A percentile compares a stretch with the other conserved stretches of the same genome.
These are phyloP conservation scores for Trametopsis cervina DNA, from an alignment of 768 basidiomycete species.

Conservation along the genomic window DNA sequence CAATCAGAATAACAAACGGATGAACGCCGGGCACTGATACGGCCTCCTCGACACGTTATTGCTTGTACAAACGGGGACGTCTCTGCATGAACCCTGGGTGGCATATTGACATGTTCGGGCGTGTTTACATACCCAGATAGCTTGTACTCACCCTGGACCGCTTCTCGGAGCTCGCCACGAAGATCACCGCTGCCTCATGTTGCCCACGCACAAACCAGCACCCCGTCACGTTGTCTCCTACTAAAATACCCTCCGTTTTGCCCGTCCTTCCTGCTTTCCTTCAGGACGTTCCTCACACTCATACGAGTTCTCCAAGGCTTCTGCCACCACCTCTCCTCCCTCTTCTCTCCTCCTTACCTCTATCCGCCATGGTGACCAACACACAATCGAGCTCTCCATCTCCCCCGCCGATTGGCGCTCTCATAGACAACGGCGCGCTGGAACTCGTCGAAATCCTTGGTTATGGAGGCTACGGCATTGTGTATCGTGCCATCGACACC, in stretches of 20 bases:
- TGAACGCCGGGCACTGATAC: conserved; percentile 10
- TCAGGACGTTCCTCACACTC: conserved; percentile 23
- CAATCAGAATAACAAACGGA: neutral
- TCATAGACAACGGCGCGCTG: conserved; percentile 77
- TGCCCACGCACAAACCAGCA: conserved; percentile 26
- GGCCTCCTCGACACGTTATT: conserved; percentile 8
- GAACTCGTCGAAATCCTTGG: conserved; percentile 86
- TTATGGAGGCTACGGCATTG: conserved; percentile 91
- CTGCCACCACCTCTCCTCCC: conserved; percentile 9
- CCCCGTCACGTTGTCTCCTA: conserved; percentile 24
- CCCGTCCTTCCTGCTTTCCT: conserved; percentile 15
- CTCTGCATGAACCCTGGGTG: conserved; percentile 1
- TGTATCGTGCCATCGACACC: conserved; percentile 79
- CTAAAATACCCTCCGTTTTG: conserved; percentile 21
- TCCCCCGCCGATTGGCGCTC: conserved; percentile 55
- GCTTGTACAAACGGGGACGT: conserved; percentile 5
- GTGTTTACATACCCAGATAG: conserved; percentile 8
- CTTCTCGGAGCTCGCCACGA: conserved; percentile 10
- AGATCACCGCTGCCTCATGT: conserved; percentile 28
- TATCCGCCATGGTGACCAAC: conserved; percentile 21
- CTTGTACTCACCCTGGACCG: neutral
- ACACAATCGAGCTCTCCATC: conserved; percentile 35
- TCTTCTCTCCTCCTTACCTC: conserved; percentile 10
- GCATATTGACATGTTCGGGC: conserved; percentile 9
- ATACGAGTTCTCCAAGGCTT: conserved; percentile 18